Percentiles rank a stretch among this genome's conserved stretches.
phyloP scores from a whole-genome alignment of 306 rosid species.

The Quillaja saponaria region DNA sequence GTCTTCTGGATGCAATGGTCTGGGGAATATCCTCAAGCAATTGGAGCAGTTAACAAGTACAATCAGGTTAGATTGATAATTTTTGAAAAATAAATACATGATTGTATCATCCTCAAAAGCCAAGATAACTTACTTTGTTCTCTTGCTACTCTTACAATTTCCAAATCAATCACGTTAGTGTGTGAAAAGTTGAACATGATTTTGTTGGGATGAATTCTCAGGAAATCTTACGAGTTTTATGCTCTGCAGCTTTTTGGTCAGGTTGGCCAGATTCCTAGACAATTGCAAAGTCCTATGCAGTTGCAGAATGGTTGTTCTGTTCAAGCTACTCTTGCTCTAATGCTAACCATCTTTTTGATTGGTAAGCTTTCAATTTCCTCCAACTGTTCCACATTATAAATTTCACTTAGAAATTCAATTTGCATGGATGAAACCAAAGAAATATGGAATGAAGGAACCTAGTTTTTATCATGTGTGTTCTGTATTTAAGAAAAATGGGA shows the following conservation, averaged over 20 bases:
- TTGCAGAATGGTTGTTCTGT: slow-evolving; percentile 60
- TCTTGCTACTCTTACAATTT: too few species aligned
- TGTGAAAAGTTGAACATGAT: not conserved
- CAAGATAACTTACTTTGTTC: too few species aligned
- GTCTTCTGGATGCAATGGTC: slow-evolving; percentile 65
- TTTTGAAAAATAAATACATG: slow-evolving; percentile 24
- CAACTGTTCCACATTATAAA: slow-evolving; percentile 3
- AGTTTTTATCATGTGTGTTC: not conserved
- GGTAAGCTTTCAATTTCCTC: slow-evolving; percentile 59
- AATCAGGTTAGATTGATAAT: slow-evolving; percentile 61
- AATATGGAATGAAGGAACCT: not conserved
- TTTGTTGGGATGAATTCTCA: slow-evolving; percentile 3
- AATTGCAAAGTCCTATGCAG: slow-evolving; percentile 48
- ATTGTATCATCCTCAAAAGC: slow-evolving; percentile 2
- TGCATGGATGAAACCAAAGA: slow-evolving; percentile 1
- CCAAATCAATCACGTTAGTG: not conserved
- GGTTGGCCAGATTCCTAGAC: slow-evolving; percentile 52
- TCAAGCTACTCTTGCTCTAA: slow-evolving; percentile 70
- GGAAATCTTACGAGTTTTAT: slow-evolving; percentile 16
- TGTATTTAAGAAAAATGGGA: not conserved
- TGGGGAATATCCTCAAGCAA: slow-evolving; percentile 59
- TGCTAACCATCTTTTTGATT: slow-evolving; percentile 73
- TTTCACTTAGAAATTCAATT: not conserved
- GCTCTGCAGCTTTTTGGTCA: slow-evolving; percentile 53
- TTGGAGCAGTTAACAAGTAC: slow-evolving; percentile 49